Base-by-base conservation (phyloP, 148 eudicot species). In the Arctostaphylos glauca region DNA sequence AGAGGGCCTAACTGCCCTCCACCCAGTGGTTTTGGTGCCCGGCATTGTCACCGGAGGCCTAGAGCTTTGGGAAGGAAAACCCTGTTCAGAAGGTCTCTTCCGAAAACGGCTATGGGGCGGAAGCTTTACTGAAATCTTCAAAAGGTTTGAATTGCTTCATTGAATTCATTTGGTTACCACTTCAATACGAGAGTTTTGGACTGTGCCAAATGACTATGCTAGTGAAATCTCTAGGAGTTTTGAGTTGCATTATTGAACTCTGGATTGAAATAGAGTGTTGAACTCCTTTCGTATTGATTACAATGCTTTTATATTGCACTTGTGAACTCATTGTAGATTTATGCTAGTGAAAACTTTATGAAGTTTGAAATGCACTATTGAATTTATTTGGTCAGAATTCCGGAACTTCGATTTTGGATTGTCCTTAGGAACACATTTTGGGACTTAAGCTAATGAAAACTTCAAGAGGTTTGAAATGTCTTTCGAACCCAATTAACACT, bases 41-140 rank as follows among this genome's bases (percentile, higher is more conserved):
- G 95, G 95, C 84, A 91, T 92, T 79, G 90, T 92, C 72, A 92
- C 95, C 52, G 92, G 95, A 3, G 93, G 95, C 9, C 91, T 92
- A 43, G 95, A 92, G 92, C 90, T 92, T 46, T 90, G 93, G 95
- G 95, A 92, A 77, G 95, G 95, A 4, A 86, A 76, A 82, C 91
- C 93, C 47, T 92, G 95, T 81, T 76, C 93, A 13, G 88, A 89
- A 16, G 91, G 91, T 23, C 89, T 92, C 10, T 92, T 92, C 73
- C 87, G 94, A 1, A 88, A 87, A 82, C 84, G 92, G 49, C 88
- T 92, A 38, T 90, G 95, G 93, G 95, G 90, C 3, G 92, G 95
- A 80, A 88, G 92, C 84, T 92, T 92, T 76, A 76, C 84, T 76
- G 89, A 90, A 52, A 90, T 92, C 79, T 87, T 90, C 85, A 90